Percentiles rank a stretch among this genome's conserved stretches.
Conservation (phyloP, 2,329 filamentous ascomycete species). For the Diaporthe destruens region DNA sequence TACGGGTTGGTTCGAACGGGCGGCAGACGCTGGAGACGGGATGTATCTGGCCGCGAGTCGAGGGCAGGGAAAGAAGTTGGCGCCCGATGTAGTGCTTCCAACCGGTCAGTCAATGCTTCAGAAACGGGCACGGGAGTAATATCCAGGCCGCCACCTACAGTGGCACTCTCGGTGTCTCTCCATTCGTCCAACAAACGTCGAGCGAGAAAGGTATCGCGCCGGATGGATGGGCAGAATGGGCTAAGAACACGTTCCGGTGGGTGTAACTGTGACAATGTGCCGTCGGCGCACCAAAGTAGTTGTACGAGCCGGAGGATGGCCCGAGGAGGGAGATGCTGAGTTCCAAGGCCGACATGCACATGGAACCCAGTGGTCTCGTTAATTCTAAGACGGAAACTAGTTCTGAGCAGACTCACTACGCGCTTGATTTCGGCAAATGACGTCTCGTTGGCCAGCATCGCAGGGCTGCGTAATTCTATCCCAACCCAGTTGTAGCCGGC, state of each 20-base stretch:
- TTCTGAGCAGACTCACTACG: no score
- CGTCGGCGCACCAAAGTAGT: constrained; percentile 6
- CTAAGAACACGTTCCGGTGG: background rate
- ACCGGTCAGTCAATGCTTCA: no score
- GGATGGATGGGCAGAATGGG: background rate
- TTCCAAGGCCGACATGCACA: no score
- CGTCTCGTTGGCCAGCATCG: no score
- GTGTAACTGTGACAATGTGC: background rate
- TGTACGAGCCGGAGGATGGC: background rate
- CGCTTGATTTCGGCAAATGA: no score
- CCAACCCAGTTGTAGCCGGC: no score
- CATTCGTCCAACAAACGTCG: background rate
- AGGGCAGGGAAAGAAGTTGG: background rate
- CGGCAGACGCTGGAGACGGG: background rate
- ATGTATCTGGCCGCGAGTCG: background rate
- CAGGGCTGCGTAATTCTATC: no score
- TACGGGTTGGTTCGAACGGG: background rate
- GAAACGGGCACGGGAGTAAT: background rate
- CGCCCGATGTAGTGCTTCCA: background rate
- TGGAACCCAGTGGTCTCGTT: no score
- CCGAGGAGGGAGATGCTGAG: background rate
- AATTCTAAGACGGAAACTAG: no score
- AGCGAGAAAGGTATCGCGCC: background rate
- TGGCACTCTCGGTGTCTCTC: background rate
- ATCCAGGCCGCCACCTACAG: no score